Evolutionary conservation across 345 rosid species (phyloP).

Genomic region (Leavenworthia alabamica): DNA sequence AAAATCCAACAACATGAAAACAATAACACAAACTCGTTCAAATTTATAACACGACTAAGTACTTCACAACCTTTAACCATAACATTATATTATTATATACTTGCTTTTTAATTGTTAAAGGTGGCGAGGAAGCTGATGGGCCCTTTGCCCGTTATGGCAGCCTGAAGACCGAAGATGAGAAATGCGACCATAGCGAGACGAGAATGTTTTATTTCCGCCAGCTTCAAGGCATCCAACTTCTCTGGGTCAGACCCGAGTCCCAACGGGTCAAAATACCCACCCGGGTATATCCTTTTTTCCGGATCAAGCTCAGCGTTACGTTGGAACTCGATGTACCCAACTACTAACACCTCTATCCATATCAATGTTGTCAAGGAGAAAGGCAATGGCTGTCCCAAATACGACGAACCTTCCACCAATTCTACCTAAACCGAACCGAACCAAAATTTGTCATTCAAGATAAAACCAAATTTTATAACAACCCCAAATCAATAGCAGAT

Average conservation of each 20-base stretch:
- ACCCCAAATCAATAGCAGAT: background rate
- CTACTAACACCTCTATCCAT: slow-evolving; percentile 72
- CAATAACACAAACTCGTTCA: slow-evolving; percentile 8
- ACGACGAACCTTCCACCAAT: slow-evolving; percentile 83
- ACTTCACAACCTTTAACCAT: background rate
- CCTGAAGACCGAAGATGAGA: slow-evolving; percentile 68
- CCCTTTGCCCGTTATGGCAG: slow-evolving; percentile 74
- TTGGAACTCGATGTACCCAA: slow-evolving; percentile 61
- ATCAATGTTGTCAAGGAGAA: slow-evolving; percentile 78
- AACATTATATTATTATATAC: background rate
- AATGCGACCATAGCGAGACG: slow-evolving; percentile 86
- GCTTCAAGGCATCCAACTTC: slow-evolving; percentile 51
- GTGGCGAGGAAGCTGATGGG: slow-evolving; percentile 75
- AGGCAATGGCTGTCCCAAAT: slow-evolving; percentile 88
- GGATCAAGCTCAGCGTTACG: slow-evolving; percentile 74
- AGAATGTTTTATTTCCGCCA: slow-evolving; percentile 82
- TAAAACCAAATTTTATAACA: background rate
- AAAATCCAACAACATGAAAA: background rate
- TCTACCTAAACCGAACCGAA: slow-evolving; percentile 50
- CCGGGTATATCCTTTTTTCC: slow-evolving; percentile 66
- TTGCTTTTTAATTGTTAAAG: slow-evolving; percentile 32
- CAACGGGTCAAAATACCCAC: slow-evolving; percentile 80
- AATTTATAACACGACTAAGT: background rate
- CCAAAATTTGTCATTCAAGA: background rate
- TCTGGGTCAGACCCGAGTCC: slow-evolving; percentile 72